These are phyloP conservation scores for Immersiporthe knoxdaviesiana DNA, from an alignment of 2,329 filamentous ascomycete species.

Conservation along the genomic window DNA sequence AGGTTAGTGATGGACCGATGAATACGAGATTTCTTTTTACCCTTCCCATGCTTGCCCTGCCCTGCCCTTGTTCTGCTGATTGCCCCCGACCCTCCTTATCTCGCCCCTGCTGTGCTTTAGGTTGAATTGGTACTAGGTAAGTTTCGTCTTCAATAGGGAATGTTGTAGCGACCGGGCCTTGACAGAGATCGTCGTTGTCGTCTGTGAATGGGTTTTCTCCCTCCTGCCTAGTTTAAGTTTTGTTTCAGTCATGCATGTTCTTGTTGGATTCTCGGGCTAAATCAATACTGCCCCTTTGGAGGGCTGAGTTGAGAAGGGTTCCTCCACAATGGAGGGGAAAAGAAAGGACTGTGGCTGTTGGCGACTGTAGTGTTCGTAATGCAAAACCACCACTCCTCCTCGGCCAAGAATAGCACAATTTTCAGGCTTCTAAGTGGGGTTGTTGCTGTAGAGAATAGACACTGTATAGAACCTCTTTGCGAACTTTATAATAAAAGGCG, in stretches of 20 bases:
- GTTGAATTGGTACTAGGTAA: not conserved
- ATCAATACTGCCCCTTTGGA: not conserved
- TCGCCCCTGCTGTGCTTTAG: not conserved
- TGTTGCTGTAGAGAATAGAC: not conserved
- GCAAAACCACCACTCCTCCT: not conserved
- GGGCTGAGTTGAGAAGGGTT: not conserved
- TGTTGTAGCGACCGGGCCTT: not conserved
- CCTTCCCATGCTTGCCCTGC: not conserved
- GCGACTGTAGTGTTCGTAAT: not conserved
- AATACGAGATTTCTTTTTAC: not conserved
- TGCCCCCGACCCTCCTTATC: not conserved
- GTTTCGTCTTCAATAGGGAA: not conserved
- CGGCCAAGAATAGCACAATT: not conserved
- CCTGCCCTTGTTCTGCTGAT: not conserved
- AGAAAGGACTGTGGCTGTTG: not conserved
- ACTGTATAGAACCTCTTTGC: no score
- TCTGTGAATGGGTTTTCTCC: no score
- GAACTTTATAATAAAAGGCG: no score
- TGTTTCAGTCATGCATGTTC: not conserved
- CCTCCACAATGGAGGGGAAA: no score
- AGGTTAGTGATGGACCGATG: not conserved
- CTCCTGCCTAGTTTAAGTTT: not conserved
- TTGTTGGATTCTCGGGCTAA: not conserved
- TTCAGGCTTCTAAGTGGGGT: not conserved
- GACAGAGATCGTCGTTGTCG: not conserved